phyloP scores from a whole-genome alignment of 768 basidiomycete genomes.

The Hericium erinaceus region DNA sequence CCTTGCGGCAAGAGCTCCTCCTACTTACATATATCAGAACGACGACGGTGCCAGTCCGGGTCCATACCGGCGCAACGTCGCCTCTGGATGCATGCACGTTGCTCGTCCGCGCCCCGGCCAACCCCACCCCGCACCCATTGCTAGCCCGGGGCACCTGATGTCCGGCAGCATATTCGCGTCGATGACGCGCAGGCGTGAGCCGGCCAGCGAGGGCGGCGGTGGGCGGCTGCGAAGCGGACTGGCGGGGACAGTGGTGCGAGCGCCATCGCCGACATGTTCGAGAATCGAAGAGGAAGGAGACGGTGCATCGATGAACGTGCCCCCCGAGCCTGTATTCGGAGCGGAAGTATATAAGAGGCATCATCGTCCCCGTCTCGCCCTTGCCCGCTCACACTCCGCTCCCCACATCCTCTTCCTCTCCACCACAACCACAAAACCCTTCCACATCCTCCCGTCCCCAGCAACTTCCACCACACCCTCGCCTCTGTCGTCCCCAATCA shows the following conservation, averaged over 20 bases:
- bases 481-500: conserved; percentile 26
- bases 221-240: not conserved
- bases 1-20: not conserved
- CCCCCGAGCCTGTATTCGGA: not conserved
- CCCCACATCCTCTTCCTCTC: conserved; percentile 10
- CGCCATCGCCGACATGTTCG: not conserved
- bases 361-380: conserved; percentile 6
- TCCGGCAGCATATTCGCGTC: not conserved
- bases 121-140: not conserved
- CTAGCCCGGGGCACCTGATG: not conserved
- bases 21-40: not conserved
- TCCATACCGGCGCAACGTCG: not conserved
- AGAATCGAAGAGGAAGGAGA: conserved; percentile 13
- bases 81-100: not conserved
- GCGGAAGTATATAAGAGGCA: conserved; percentile 15
- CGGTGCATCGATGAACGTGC: not conserved
- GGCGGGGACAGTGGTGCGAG: not conserved
- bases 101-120: not conserved
- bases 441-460: conserved; percentile 10
- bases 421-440: not conserved
- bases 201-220: not conserved
- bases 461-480: not conserved
- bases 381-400: conserved; percentile 9
- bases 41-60: not conserved
- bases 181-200: not conserved